These are phyloP conservation scores for Yamadazyma pseudoaaseri DNA, from an alignment of 1,139 yeast genomes.

Conservation along the genomic window DNA sequence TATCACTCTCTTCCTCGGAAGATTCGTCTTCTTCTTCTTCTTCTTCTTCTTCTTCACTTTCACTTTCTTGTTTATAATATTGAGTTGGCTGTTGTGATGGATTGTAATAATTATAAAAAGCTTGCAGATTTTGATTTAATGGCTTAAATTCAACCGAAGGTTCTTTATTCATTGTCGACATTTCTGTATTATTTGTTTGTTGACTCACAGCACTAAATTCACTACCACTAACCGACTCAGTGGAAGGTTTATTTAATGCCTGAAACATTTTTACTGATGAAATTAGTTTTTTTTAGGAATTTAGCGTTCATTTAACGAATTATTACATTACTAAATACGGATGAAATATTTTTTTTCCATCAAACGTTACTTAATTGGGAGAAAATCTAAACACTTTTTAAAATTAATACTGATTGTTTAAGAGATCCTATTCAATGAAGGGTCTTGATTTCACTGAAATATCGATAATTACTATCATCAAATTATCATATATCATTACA, in stretches of 20 bases:
- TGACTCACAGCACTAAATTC: slow-evolving; percentile 35
- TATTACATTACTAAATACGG: slow-evolving; percentile 1
- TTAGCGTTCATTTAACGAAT: slow-evolving; percentile 1
- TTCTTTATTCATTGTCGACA: slow-evolving; percentile 10
- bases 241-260: slow-evolving; percentile 3
- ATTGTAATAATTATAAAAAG: slow-evolving; percentile 5
- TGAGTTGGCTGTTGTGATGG: slow-evolving; percentile 9
- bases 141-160: slow-evolving; percentile 13
- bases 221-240: slow-evolving; percentile 25
- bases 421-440: too few relatives aligned
- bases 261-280: slow-evolving; percentile 2
- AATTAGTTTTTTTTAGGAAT: not conserved
- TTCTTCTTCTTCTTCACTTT: slow-evolving; percentile 18
- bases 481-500: too few relatives aligned
- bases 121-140: slow-evolving; percentile 4
- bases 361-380: too few relatives aligned
- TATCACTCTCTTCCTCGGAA: slow-evolving; percentile 10
- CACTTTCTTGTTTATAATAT: slow-evolving; percentile 6
- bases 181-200: slow-evolving; percentile 33
- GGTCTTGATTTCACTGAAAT: too few relatives aligned
- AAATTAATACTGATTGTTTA: too few relatives aligned
- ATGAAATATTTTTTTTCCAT: too few relatives aligned
- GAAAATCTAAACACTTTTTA: too few relatives aligned
- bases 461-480: too few relatives aligned
- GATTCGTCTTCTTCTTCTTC: slow-evolving; percentile 15